Conservation (phyloP, 2,329 filamentous ascomycete species). For the Aspergillus luchuensis region DNA sequence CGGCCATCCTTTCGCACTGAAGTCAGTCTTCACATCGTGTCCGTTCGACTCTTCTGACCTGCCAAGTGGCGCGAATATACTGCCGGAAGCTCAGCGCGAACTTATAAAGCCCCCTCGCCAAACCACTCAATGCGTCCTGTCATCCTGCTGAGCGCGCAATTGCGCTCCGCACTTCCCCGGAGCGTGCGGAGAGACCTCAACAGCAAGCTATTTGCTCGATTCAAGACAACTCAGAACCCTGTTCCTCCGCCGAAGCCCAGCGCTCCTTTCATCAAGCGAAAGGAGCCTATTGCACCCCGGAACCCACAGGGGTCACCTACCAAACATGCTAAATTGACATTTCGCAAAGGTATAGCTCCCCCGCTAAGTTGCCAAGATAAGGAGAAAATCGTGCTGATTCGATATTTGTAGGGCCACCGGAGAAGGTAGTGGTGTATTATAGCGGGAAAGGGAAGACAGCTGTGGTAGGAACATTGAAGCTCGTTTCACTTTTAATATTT, state of each 20-base stretch:
- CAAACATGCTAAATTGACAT: slow-evolving; percentile 27
- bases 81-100: no score
- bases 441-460: slow-evolving; percentile 68
- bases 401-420: slow-evolving; percentile 35
- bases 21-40: no score
- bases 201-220: slow-evolving; percentile 29
- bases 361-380: background rate
- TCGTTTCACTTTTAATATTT: slow-evolving; percentile 70
- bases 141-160: slow-evolving; percentile 34
- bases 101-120: no score
- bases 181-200: slow-evolving; percentile 30
- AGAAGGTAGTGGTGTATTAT: slow-evolving; percentile 70
- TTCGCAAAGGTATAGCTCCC: slow-evolving; percentile 31
- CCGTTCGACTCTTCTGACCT: background rate
- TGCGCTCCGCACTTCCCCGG: slow-evolving; percentile 31
- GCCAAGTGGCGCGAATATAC: background rate
- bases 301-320: slow-evolving; percentile 21
- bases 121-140: slow-evolving; percentile 26
- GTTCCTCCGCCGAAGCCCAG: slow-evolving; percentile 28
- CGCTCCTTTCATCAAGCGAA: slow-evolving; percentile 20
- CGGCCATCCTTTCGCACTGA: background rate
- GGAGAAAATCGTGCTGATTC: slow-evolving; percentile 12
- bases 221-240: slow-evolving; percentile 32
- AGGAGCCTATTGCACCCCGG: slow-evolving; percentile 14
- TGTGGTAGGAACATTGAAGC: slow-evolving; percentile 69